Evolutionary conservation across 306 rosid genomes (phyloP), one percentile per base, ranked within the genome.

Genomic region (Fagus crenata): DNA sequence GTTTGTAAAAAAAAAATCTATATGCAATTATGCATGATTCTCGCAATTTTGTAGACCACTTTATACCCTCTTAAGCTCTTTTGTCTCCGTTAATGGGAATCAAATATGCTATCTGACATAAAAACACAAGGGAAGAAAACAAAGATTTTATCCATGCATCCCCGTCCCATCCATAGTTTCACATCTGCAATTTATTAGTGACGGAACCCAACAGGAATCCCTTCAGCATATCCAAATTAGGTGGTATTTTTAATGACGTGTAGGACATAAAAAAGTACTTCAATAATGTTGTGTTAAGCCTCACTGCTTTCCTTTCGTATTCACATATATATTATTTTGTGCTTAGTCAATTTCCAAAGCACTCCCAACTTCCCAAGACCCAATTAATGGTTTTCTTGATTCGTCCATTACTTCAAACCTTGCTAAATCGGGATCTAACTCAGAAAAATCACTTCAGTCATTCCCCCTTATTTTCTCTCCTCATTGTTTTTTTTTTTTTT

Each of bases 191-290:
- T 46, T 46, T 46, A 46, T 46, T 46, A 9, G 51, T 46, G 51
- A 46, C 51, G 11, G 51, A 46, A 46, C 4, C 51, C 14, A 46
- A 12, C 36, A 58, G 12, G 31, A 54, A n/a, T n/a, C 60, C 11
- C 65, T 8, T 58, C 33, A 58, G 4, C 73, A 49, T 40, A 59
- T 67, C 77, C 71, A 37, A 69, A 46, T 46, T 9, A 46, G 72
- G 71, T 51, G 35, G 49, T 51, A 36, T 56, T 37, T 33, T 58
- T 17, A 46, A 46, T 9, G 51, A 46, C 51, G 8, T 46, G 11
- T 46, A 46, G 51, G 51, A 46, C 51, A 46, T 46, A 5, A 6
- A 54, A 54, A 58, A 6, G 7, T 9, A 14, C 7, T 58, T 31
- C 31, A 58, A 54, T 58, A 58, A 8, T 28, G 11, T 46, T 46